These are phyloP conservation scores for Lachancea mirantina DNA, from an alignment of 805 yeast genomes.

Conservation along the genomic window DNA sequence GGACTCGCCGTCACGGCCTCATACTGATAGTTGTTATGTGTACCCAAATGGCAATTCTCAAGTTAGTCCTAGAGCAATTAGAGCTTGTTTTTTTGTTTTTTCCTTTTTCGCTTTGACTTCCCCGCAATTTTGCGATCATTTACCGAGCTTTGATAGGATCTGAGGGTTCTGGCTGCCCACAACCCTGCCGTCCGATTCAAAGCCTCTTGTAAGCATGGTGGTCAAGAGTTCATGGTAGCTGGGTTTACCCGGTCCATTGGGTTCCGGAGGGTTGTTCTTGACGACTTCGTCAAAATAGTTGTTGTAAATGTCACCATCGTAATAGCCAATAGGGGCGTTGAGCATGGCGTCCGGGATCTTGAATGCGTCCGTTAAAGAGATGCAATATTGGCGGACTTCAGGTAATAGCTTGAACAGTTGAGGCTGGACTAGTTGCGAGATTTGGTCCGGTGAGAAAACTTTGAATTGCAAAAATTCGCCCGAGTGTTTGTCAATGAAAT, in stretches of 20 bases:
- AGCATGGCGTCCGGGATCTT: conserved; percentile 72
- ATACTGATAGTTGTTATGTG: no score
- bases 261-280: conserved; percentile 45
- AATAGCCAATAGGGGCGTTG: conserved; percentile 75
- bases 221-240: conserved; percentile 31
- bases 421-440: conserved; percentile 36
- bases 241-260: conserved; percentile 47
- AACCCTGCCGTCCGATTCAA: conserved; percentile 33
- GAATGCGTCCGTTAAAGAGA: conserved; percentile 79
- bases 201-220: conserved; percentile 34
- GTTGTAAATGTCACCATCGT: conserved; percentile 76
- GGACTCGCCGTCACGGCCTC: no score
- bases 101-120: no score
- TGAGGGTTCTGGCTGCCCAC: conserved; percentile 29
- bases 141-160: conserved; percentile 28
- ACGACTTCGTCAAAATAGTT: conserved; percentile 62
- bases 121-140: no score
- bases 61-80: no score
- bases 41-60: no score
- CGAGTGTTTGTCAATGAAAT: conserved; percentile 62
- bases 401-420: conserved; percentile 42
- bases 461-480: conserved; percentile 64
- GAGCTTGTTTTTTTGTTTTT: no score
- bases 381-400: conserved; percentile 56
- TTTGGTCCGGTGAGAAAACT: conserved; percentile 44